Evolutionary conservation across 2,329 filamentous ascomycete genomes (phyloP).

Genomic region (Penicillium sp.): DNA sequence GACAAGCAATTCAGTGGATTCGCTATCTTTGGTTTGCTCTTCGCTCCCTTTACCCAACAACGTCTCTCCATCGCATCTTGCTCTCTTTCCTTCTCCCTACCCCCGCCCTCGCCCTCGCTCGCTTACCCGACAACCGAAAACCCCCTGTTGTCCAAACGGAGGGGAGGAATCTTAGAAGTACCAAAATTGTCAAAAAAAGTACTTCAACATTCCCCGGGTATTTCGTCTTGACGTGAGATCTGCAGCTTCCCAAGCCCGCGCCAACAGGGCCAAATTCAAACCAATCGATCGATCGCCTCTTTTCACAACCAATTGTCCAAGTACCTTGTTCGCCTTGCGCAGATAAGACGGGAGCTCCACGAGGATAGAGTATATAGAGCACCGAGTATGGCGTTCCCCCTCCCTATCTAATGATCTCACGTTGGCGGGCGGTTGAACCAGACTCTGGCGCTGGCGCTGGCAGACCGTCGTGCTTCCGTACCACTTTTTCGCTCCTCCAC

Average conservation of each 20-base stretch:
- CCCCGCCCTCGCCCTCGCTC: constrained; percentile 15
- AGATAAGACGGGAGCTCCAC: constrained; percentile 18
- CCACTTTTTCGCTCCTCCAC: constrained; percentile 23
- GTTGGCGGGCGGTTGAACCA: constrained; percentile 24
- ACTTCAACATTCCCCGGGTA: constrained; percentile 14
- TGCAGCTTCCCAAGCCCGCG: constrained; percentile 21
- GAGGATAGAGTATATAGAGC: constrained; percentile 34
- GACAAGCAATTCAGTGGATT: background rate
- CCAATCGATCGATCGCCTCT: constrained; percentile 19
- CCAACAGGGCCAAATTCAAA: constrained; percentile 14
- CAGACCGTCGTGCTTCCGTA: constrained; percentile 15
- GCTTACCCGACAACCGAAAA: constrained; percentile 20
- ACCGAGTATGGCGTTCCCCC: constrained; percentile 4
- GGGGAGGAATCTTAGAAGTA: constrained; percentile 13
- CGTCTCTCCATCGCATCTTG: constrained; percentile 7
- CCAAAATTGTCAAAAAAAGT: constrained; percentile 22
- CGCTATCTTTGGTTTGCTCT: background rate
- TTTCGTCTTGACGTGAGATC: constrained; percentile 22
- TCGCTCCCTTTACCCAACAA: background rate
- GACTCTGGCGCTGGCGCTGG: constrained; percentile 18
- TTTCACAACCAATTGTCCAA: constrained; percentile 26
- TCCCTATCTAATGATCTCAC: constrained; percentile 34
- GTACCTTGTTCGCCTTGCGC: background rate
- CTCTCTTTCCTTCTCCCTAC: constrained; percentile 19
- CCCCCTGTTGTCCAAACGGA: constrained; percentile 20